Conservation (phyloP, 106 monocot genomes). For the Platanthera guangdongensis region DNA sequence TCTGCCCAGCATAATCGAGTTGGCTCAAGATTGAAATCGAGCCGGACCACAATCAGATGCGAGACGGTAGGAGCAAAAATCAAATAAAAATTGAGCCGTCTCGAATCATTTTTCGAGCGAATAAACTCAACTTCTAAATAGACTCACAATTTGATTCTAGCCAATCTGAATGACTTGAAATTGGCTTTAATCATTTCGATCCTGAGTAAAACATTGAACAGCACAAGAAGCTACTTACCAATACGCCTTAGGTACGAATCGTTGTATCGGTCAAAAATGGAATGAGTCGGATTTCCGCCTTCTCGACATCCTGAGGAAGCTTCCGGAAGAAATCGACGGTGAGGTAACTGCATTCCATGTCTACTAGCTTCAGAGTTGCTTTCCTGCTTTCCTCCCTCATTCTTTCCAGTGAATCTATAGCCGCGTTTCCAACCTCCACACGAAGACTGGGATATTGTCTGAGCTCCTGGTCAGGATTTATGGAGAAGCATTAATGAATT, state of each 20-base stretch:
- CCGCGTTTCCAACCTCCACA: constrained; percentile 66
- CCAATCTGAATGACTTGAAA: no score
- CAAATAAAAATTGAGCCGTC: no score
- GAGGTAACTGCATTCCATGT: constrained; percentile 72
- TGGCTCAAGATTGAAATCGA: no score
- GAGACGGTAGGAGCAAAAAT: no score
- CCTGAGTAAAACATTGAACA: background rate
- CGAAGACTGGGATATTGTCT: constrained; percentile 72
- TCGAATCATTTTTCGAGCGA: no score
- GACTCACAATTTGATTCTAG: no score
- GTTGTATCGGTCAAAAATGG: constrained; percentile 27
- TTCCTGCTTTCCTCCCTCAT: constrained; percentile 73
- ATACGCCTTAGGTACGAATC: constrained; percentile 42
- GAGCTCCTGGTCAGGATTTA: constrained; percentile 40
- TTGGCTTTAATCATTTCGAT: no score
- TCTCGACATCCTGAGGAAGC: constrained; percentile 79
- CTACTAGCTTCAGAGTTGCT: constrained; percentile 66
- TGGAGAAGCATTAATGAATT: background rate
- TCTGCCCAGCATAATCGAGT: no score
- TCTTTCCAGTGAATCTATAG: constrained; percentile 54
- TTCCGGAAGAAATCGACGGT: constrained; percentile 86
- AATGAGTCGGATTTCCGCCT: constrained; percentile 26
- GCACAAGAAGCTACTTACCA: background rate
- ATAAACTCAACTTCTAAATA: no score
- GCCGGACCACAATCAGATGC: no score